phyloP scores from a whole-genome alignment of 805 yeast species.

The Wickerhamomyces strasburgensis region DNA sequence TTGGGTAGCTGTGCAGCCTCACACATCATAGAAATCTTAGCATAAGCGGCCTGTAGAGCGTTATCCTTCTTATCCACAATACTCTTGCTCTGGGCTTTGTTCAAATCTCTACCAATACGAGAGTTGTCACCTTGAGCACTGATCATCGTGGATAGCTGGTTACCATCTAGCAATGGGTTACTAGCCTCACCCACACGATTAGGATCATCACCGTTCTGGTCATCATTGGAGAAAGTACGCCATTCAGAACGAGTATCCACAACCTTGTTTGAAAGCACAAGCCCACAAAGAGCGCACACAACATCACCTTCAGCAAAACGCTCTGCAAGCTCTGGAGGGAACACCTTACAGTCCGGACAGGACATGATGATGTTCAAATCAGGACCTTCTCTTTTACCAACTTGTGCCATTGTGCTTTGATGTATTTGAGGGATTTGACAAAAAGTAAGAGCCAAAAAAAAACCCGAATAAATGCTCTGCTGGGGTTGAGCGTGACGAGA shows the following conservation, averaged over 20 bases:
- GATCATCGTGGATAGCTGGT: slow-evolving; percentile 87
- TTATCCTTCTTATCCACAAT: slow-evolving; percentile 84
- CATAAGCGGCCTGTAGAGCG: slow-evolving; percentile 82
- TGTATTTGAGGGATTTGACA: no score
- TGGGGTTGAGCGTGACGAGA: no score
- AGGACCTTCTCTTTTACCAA: slow-evolving; percentile 46
- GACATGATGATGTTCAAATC: slow-evolving; percentile 84
- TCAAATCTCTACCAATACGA: slow-evolving; percentile 83
- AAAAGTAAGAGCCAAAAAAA: no score
- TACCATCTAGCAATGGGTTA: slow-evolving; percentile 86
- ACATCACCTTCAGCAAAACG: slow-evolving; percentile 96
- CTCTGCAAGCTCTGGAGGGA: slow-evolving; percentile 93
- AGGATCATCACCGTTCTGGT: slow-evolving; percentile 97
- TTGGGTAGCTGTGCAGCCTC: slow-evolving; percentile 94
- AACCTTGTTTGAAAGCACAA: slow-evolving; percentile 84
- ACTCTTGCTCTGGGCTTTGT: slow-evolving; percentile 82
- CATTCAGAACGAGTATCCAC: slow-evolving; percentile 97
- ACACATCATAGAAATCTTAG: slow-evolving; percentile 91
- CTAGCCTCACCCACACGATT: slow-evolving; percentile 99
- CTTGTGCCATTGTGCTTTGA: slow-evolving; percentile 3
- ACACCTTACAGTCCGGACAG: slow-evolving; percentile 94
- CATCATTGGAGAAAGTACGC: slow-evolving; percentile 98
- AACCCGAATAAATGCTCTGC: no score
- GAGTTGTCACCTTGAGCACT: slow-evolving; percentile 77
- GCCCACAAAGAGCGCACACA: slow-evolving; percentile 96